phyloP scores from a whole-genome alignment of 2,329 filamentous ascomycete species.

The Parastagonospora nodorum region DNA sequence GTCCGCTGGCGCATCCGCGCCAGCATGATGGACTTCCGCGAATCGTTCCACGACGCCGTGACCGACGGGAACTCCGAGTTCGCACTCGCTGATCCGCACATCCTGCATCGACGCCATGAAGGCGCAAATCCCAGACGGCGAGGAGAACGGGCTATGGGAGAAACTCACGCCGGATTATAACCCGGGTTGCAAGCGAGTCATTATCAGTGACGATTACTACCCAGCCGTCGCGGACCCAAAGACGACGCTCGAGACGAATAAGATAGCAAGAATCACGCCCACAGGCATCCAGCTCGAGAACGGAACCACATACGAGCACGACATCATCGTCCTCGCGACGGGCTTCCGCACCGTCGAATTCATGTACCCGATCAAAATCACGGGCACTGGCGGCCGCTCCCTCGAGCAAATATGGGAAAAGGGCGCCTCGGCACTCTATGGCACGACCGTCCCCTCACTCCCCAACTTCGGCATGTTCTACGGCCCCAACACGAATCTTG shows the following conservation, averaged over 20 bases:
- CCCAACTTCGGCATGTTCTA: conserved; percentile 65
- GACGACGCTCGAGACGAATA: conserved; percentile 57
- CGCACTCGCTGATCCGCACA: conserved; percentile 49
- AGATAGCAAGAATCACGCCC: conserved; percentile 54
- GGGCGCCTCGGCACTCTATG: conserved; percentile 58
- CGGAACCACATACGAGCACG: conserved; percentile 53
- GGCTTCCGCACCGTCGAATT: conserved; percentile 65
- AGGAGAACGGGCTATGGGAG: conserved; percentile 54
- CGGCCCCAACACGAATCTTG: conserved; percentile 61
- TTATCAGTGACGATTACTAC: conserved; percentile 63
- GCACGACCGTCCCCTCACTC: conserved; percentile 57
- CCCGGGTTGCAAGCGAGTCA: conserved; percentile 60
- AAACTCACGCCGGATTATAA: conserved; percentile 60
- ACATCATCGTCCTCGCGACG: conserved; percentile 63
- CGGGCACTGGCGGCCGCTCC: conserved; percentile 50
- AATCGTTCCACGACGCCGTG: conserved; percentile 53
- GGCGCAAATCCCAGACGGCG: conserved; percentile 53
- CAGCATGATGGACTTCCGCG: conserved; percentile 60
- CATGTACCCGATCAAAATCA: conserved; percentile 61
- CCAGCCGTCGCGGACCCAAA: conserved; percentile 55
- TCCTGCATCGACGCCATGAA: conserved; percentile 49
- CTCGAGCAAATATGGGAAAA: conserved; percentile 60
- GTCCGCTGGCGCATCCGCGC: conserved; percentile 57
- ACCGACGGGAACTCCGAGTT: conserved; percentile 49
- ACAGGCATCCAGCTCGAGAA: conserved; percentile 54